A percentile compares a stretch with the other conserved stretches of the same genome.
These are phyloP conservation scores for Colletotrichum theobromicola DNA, from an alignment of 2,329 filamentous ascomycete species.

Conservation along the genomic window DNA sequence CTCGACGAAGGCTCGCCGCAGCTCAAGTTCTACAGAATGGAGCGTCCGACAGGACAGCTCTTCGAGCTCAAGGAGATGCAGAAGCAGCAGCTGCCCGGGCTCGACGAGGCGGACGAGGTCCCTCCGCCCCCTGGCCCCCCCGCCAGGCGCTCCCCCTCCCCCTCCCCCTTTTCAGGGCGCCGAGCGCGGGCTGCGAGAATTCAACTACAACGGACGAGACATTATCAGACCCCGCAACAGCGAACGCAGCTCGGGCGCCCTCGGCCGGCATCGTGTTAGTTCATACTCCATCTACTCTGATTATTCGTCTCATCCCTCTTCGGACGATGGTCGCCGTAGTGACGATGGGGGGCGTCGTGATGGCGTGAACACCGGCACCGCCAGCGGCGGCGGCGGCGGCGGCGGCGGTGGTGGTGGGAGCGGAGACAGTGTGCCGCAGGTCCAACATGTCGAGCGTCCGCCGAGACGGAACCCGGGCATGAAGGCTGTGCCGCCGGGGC, in stretches of 20 bases:
- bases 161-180: neutral
- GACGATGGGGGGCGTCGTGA: neutral
- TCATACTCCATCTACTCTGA: conserved; percentile 3
- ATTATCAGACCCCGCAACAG: conserved; percentile 7
- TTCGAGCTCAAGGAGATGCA: conserved; percentile 8
- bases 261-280: neutral
- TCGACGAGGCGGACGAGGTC: neutral
- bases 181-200: conserved; percentile 14
- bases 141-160: neutral
- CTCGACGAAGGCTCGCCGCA: neutral
- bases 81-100: neutral
- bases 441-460: neutral
- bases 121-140: neutral
- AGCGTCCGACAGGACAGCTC: conserved; percentile 4
- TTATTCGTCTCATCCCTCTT: conserved; percentile 9
- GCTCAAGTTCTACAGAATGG: neutral
- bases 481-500: neutral
- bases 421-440: neutral
- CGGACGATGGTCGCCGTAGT: neutral
- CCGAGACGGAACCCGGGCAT: neutral
- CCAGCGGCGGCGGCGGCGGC: neutral
- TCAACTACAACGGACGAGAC: conserved; percentile 20
- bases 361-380: neutral
- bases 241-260: conserved; percentile 9
- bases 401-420: neutral